A percentile compares a stretch with the other conserved stretches of the same genome.
phyloP scores from a whole-genome alignment of 2,329 filamentous ascomycete genomes.

The Salinomyces thailandicus region DNA sequence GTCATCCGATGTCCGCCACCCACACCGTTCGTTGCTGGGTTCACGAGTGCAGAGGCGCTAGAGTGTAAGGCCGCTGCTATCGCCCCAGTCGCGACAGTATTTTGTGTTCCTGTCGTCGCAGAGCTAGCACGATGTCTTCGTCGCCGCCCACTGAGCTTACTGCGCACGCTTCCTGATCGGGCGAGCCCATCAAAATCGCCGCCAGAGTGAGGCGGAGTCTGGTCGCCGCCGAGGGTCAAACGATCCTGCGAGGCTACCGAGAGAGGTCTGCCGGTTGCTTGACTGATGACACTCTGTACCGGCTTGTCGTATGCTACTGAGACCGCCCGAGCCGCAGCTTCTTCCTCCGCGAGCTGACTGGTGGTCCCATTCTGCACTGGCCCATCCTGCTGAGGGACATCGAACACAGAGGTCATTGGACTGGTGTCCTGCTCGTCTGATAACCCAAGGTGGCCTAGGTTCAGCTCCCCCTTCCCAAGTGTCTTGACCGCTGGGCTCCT shows the following conservation, averaged over 20 bases:
- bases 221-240: conserved; percentile 40
- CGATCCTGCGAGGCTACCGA: conserved; percentile 31
- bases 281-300: conserved; percentile 18
- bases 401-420: conserved; percentile 48
- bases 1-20: conserved; percentile 61
- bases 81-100: conserved; percentile 54
- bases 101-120: conserved; percentile 44
- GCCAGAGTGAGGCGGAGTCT: conserved; percentile 56
- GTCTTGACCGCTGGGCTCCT: conserved; percentile 71
- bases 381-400: conserved; percentile 44
- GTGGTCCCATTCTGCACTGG: conserved; percentile 36
- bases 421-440: conserved; percentile 44
- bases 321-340: conserved; percentile 49
- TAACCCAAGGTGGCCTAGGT: conserved; percentile 79
- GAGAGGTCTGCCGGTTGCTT: conserved; percentile 28
- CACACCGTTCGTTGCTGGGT: conserved; percentile 47
- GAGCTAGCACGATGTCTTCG: conserved; percentile 76
- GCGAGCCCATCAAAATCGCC: conserved; percentile 46
- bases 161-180: conserved; percentile 41
- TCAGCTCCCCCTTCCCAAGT: conserved; percentile 77
- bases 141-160: conserved; percentile 41
- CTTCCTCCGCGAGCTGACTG: conserved; percentile 46
- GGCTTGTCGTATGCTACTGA: conserved; percentile 48
- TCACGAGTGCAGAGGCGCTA: conserved; percentile 59
- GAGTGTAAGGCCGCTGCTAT: conserved; percentile 63